Percentiles rank a stretch among this genome's conserved stretches.
phyloP scores from a whole-genome alignment of 805 yeast species.

The Candida glaebosa region DNA sequence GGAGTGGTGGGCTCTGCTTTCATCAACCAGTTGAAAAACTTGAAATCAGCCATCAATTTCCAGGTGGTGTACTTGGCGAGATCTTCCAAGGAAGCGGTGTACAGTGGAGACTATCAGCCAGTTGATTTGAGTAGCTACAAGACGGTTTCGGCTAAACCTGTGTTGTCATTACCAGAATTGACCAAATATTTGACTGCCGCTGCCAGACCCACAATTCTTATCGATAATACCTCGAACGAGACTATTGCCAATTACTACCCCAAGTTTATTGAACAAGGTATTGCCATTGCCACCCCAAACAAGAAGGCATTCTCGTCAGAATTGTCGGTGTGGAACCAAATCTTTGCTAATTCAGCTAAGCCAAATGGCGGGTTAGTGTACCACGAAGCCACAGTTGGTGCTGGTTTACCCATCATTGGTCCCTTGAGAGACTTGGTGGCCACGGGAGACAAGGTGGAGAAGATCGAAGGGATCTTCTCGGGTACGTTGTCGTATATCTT shows the following conservation, averaged over 20 bases:
- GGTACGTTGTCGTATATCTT: constrained; percentile 95
- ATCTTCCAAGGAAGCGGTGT: constrained; percentile 65
- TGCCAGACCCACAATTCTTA: constrained; percentile 72
- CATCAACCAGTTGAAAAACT: constrained; percentile 68
- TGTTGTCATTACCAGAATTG: constrained; percentile 56
- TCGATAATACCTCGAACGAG: constrained; percentile 92
- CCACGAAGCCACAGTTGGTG: constrained; percentile 99
- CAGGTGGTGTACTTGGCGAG: constrained; percentile 76
- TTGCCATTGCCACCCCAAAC: constrained; percentile 96
- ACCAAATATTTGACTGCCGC: constrained; percentile 62
- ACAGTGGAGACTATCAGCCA: constrained; percentile 67
- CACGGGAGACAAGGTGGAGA: constrained; percentile 91
- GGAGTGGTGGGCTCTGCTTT: constrained; percentile 96
- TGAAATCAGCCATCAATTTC: constrained; percentile 61
- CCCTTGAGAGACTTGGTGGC: constrained; percentile 82
- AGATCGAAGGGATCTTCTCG: constrained; percentile 93
- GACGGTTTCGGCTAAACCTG: constrained; percentile 42
- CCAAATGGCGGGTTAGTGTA: constrained; percentile 71
- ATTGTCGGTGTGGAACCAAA: constrained; percentile 68
- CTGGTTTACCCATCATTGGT: constrained; percentile 92
- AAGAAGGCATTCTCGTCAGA: constrained; percentile 93
- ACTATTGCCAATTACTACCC: constrained; percentile 76
- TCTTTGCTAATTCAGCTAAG: constrained; percentile 54
- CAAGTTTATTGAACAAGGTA: constrained; percentile 65
- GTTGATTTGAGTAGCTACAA: constrained; percentile 62